Percentiles rank a stretch among this genome's conserved stretches.
Conservation (phyloP, 352 stramenopile genomes). For the Globisporangium lucens region DNA sequence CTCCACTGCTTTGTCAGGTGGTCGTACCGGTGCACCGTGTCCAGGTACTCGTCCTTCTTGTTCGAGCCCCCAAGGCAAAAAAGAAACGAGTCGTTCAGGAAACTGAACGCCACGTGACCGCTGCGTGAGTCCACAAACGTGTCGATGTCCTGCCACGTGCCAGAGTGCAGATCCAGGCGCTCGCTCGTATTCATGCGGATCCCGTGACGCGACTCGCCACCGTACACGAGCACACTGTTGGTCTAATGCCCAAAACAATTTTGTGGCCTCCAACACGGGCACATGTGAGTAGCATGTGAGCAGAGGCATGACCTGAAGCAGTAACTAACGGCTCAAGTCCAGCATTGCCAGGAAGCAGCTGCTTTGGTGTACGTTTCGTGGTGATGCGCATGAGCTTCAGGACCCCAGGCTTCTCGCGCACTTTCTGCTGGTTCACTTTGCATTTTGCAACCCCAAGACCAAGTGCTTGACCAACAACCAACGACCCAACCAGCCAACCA, state of each 20-base stretch:
- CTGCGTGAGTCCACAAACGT: slow-evolving; percentile 61
- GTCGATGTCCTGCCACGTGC: slow-evolving; percentile 48
- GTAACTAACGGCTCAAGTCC: neutral
- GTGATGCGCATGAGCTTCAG: neutral
- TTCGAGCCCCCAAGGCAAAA: slow-evolving; percentile 73
- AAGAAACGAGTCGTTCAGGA: slow-evolving; percentile 61
- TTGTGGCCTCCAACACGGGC: too few relatives aligned
- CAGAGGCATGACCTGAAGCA: neutral
- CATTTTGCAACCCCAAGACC: slow-evolving; percentile 7
- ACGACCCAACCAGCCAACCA: neutral
- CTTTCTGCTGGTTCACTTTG: slow-evolving; percentile 3
- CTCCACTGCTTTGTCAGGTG: slow-evolving; percentile 60
- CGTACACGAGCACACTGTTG: slow-evolving; percentile 61
- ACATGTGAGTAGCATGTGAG: neutral
- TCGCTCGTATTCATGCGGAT: slow-evolving; percentile 66
- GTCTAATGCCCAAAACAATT: too few relatives aligned
- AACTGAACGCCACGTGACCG: slow-evolving; percentile 56
- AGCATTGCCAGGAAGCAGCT: neutral
- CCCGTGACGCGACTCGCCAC: slow-evolving; percentile 62
- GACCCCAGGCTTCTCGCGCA: neutral
- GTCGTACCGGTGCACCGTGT: slow-evolving; percentile 66
- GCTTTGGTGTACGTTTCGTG: neutral
- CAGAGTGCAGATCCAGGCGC: slow-evolving; percentile 34
- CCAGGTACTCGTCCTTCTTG: slow-evolving; percentile 74
- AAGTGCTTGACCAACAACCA: slow-evolving; percentile 7